Evolutionary conservation across 129 eudicot species (phyloP).

Genomic region (Pulicaria dysenterica): DNA sequence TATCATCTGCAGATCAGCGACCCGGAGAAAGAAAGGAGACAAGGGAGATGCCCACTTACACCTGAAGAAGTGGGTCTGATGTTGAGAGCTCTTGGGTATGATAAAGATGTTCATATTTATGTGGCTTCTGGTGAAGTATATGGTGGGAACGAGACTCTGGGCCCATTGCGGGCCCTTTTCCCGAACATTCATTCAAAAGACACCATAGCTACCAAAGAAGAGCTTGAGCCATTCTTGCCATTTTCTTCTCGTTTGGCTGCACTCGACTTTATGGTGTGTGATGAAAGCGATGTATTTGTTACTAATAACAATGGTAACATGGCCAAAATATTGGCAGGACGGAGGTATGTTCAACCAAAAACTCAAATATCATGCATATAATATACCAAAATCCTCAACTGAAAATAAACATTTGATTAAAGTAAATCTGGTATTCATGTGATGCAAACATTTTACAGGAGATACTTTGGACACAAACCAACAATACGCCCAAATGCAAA

Average conservation of each 20-base stretch:
- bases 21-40: conserved; percentile 84
- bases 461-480: conserved; percentile 87
- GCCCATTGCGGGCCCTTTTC: conserved; percentile 70
- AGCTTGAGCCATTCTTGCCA: conserved; percentile 65
- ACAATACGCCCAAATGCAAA: conserved; percentile 87
- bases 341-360: conserved; percentile 47
- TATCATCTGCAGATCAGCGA: conserved; percentile 50
- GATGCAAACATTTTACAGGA: conserved; percentile 43
- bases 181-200: conserved; percentile 84
- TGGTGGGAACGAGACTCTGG: conserved; percentile 76
- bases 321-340: conserved; percentile 88
- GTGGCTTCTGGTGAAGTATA: conserved; percentile 91
- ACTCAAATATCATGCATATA: background rate
- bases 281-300: conserved; percentile 79
- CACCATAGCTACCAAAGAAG: conserved; percentile 63
- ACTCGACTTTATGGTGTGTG: conserved; percentile 79
- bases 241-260: conserved; percentile 97
- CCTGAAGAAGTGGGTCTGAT: conserved; percentile 93
- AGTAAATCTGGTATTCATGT: background rate
- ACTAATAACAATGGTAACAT: conserved; percentile 88
- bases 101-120: conserved; percentile 59
- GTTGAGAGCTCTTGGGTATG: conserved; percentile 86
- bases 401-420: background rate
- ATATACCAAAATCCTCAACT: background rate
- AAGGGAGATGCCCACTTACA: conserved; percentile 86